Conservation (phyloP, 805 yeast species). For the Komagataella pseudopastoris region DNA sequence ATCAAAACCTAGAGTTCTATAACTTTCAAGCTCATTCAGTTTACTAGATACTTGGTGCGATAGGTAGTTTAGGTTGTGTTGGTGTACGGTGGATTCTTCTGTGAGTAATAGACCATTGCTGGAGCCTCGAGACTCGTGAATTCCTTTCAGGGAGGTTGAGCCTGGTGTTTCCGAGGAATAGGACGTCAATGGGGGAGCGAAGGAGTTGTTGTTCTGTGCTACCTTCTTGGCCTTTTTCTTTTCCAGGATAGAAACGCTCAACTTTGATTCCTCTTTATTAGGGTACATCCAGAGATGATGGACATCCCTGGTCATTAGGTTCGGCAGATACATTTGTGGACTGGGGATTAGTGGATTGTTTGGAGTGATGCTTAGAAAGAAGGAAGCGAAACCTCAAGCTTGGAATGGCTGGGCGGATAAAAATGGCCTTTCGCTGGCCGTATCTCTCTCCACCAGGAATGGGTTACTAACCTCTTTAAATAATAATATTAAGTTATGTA, state of each 20-base stretch:
- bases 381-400: neutral
- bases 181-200: slow-evolving; percentile 41
- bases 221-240: slow-evolving; percentile 1
- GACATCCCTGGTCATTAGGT: slow-evolving; percentile 28
- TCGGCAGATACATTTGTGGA: slow-evolving; percentile 31
- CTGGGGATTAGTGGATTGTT: neutral
- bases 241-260: neutral
- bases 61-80: slow-evolving; percentile 8
- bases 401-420: neutral
- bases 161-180: slow-evolving; percentile 34
- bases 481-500: slow-evolving; percentile 1
- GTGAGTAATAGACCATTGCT: slow-evolving; percentile 9
- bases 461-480: neutral
- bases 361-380: neutral
- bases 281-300: slow-evolving; percentile 26
- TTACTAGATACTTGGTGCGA: slow-evolving; percentile 10
- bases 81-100: neutral
- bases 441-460: neutral
- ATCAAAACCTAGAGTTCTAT: slow-evolving; percentile 32
- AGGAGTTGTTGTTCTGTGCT: slow-evolving; percentile 5
- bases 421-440: neutral
- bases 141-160: slow-evolving; percentile 7
- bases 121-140: neutral
- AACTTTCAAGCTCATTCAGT: slow-evolving; percentile 12
- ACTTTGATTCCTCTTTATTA: neutral